phyloP scores from a whole-genome alignment of 768 basidiomycete genomes.

The Pleurotus eryngii region DNA sequence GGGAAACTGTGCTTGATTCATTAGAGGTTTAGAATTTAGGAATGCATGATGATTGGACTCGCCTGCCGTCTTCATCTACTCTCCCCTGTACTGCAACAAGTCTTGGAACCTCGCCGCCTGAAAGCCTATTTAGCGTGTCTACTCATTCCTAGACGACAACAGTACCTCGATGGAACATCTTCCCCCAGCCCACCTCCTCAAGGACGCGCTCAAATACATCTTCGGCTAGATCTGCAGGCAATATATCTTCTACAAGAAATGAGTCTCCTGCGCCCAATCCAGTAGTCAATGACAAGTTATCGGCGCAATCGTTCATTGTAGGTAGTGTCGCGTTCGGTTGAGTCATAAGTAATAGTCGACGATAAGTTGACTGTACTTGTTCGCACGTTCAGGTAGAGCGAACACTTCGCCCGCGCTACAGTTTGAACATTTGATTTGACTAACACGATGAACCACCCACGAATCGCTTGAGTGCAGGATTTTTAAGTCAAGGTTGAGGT shows the following conservation, averaged over 20 bases:
- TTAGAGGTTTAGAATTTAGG: neutral
- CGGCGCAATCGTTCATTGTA: too few relatives aligned
- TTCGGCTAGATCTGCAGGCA: constrained; percentile 53
- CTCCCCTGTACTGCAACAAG: constrained; percentile 61
- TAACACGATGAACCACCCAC: too few relatives aligned
- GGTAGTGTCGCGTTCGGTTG: too few relatives aligned
- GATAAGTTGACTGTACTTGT: too few relatives aligned
- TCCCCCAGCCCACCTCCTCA: constrained; percentile 67
- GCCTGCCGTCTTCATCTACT: constrained; percentile 50
- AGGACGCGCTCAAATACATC: constrained; percentile 55
- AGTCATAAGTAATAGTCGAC: too few relatives aligned
- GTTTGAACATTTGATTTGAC: too few relatives aligned
- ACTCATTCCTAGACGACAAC: neutral
- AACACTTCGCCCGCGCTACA: too few relatives aligned
- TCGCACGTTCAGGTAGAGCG: too few relatives aligned
- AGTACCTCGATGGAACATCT: constrained; percentile 73
- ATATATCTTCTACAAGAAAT: constrained; percentile 51
- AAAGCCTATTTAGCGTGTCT: neutral
- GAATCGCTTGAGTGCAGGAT: too few relatives aligned
- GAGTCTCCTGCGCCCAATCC: constrained; percentile 66
- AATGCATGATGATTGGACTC: neutral
- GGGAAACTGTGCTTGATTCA: constrained; percentile 48
- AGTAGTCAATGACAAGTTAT: neutral
- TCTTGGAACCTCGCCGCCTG: constrained; percentile 73
- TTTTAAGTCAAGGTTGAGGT: too few relatives aligned